These are phyloP conservation scores for Coniochaeta hoffmannii DNA, from an alignment of 2,329 filamentous ascomycete species.

Conservation along the genomic window DNA sequence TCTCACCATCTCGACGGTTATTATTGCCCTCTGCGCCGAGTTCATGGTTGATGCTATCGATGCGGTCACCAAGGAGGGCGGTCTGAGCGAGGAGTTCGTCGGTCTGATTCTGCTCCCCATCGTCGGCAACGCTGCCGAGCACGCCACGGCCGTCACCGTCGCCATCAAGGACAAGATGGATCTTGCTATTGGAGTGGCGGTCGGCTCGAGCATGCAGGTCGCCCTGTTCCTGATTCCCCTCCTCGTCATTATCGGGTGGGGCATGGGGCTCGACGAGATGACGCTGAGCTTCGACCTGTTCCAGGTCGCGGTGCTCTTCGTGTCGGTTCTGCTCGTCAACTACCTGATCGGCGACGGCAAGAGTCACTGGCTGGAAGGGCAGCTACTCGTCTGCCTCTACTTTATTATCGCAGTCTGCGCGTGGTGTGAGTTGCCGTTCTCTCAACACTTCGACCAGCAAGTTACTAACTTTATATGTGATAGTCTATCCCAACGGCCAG, in stretches of 20 bases:
- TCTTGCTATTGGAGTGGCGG: constrained; percentile 70
- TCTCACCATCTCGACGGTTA: constrained; percentile 63
- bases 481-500: neutral
- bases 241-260: constrained; percentile 72
- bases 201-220: constrained; percentile 76
- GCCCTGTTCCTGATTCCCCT: constrained; percentile 72
- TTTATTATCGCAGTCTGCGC: constrained; percentile 66
- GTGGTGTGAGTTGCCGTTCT: constrained; percentile 44
- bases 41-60: constrained; percentile 71
- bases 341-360: constrained; percentile 79
- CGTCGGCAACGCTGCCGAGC: constrained; percentile 77
- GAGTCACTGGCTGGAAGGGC: constrained; percentile 76
- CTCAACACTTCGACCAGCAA: neutral
- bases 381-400: constrained; percentile 68
- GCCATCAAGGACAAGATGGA: constrained; percentile 84
- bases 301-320: constrained; percentile 79
- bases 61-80: constrained; percentile 51
- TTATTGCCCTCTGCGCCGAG: constrained; percentile 77
- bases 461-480: neutral
- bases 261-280: constrained; percentile 64
- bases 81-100: constrained; percentile 65
- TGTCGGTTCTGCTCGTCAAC: constrained; percentile 77
- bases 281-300: constrained; percentile 82
- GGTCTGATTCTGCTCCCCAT: constrained; percentile 75
- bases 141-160: constrained; percentile 73